phyloP scores from a whole-genome alignment of 2,329 filamentous ascomycete species.

The Colletotrichum chrysophilum region DNA sequence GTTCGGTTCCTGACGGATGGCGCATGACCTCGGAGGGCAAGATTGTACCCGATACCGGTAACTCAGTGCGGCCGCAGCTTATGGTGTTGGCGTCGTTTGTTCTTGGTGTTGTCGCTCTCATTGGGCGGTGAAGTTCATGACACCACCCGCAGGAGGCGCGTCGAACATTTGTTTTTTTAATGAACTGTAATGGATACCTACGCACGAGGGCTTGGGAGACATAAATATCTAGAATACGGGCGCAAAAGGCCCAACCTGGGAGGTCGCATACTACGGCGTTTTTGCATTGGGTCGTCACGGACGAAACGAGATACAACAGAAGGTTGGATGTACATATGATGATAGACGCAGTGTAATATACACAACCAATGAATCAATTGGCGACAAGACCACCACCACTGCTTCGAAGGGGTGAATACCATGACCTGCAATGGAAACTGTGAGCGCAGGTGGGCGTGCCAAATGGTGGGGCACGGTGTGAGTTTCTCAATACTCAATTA shows the following conservation, averaged over 20 bases:
- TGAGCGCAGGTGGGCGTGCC: background rate
- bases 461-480: background rate
- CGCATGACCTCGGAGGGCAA: conserved; percentile 80
- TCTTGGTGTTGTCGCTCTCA: conserved; percentile 21
- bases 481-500: too few relatives aligned
- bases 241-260: background rate
- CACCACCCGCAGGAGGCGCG: background rate
- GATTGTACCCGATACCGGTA: conserved; percentile 74
- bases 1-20: conserved; percentile 78
- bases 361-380: background rate
- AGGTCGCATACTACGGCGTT: conserved; percentile 15
- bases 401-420: background rate
- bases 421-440: background rate
- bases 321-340: background rate
- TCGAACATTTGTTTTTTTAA: background rate
- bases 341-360: background rate
- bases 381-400: background rate
- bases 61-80: conserved; percentile 31
- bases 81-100: conserved; percentile 30
- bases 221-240: background rate
- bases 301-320: background rate
- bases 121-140: conserved; percentile 5
- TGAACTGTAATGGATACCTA: background rate
- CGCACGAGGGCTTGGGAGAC: background rate
- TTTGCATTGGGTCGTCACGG: background rate